Evolutionary conservation across 2,329 filamentous ascomycete species (phyloP).

Genomic region (Diplodia seriata): DNA sequence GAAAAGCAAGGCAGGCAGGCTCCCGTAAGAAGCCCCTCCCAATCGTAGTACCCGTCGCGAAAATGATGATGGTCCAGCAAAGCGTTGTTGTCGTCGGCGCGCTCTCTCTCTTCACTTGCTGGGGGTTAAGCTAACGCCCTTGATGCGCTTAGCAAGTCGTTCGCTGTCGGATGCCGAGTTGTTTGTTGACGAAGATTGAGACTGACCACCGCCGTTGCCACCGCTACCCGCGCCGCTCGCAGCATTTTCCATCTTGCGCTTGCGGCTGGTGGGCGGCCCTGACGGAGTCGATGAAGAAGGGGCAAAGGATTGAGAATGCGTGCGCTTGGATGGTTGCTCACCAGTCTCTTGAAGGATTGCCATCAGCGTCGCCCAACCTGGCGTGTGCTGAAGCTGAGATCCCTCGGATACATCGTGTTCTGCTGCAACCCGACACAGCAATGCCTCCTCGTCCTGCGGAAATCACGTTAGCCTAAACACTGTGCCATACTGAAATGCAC

Average conservation of each 20-base stretch:
- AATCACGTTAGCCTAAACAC: constrained; percentile 34
- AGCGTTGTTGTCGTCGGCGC: neutral
- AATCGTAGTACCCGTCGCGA: neutral
- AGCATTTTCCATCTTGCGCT: constrained; percentile 22
- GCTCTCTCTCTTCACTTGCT: constrained; percentile 14
- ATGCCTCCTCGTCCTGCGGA: constrained; percentile 80
- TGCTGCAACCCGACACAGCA: constrained; percentile 85
- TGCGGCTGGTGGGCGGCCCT: constrained; percentile 38
- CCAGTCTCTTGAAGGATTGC: constrained; percentile 88
- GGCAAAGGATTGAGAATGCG: constrained; percentile 35
- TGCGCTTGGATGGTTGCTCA: constrained; percentile 89
- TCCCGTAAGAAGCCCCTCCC: neutral
- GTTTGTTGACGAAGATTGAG: constrained; percentile 21
- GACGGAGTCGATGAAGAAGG: constrained; percentile 32
- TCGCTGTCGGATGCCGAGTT: constrained; percentile 56
- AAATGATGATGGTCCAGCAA: neutral
- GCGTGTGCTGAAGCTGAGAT: constrained; percentile 81
- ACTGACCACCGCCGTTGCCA: constrained; percentile 21
- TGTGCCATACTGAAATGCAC: neutral
- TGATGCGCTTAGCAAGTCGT: constrained; percentile 70
- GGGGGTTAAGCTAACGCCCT: constrained; percentile 63
- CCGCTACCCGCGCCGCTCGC: constrained; percentile 15
- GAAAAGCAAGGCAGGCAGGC: neutral
- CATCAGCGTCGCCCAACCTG: constrained; percentile 92
- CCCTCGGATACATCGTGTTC: constrained; percentile 81